These are phyloP conservation scores for Magnolia sinica DNA, from an alignment of 164 flowering plant genomes.

Conservation along the genomic window DNA sequence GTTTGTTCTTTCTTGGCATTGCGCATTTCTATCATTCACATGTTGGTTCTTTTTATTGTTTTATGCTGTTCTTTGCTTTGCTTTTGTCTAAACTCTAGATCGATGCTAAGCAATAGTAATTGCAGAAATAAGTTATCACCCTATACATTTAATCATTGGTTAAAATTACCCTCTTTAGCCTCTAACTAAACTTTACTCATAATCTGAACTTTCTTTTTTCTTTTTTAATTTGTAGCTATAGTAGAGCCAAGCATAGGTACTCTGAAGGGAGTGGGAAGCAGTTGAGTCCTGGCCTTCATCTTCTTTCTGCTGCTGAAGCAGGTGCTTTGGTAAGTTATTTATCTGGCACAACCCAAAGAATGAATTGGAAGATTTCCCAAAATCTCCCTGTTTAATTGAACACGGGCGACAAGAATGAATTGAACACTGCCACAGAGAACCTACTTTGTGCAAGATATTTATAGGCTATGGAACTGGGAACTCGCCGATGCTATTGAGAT, in stretches of 20 bases:
- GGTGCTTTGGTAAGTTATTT: slow-evolving; percentile 70
- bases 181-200: background rate
- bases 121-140: too few relatives aligned
- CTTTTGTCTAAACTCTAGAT: too few relatives aligned
- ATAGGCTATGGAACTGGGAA: too few relatives aligned
- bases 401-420: background rate
- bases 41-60: too few relatives aligned
- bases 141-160: too few relatives aligned
- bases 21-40: too few relatives aligned
- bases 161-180: background rate
- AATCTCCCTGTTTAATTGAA: background rate
- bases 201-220: background rate
- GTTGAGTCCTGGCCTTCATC: slow-evolving; percentile 66
- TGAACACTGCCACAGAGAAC: background rate
- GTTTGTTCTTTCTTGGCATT: too few relatives aligned
- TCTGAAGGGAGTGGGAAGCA: slow-evolving; percentile 41
- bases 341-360: background rate
- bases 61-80: too few relatives aligned
- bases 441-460: too few relatives aligned
- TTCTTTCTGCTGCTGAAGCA: slow-evolving; percentile 88
- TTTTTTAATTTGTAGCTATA: slow-evolving; percentile 51
- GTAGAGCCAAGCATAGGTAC: slow-evolving; percentile 76
- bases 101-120: too few relatives aligned
- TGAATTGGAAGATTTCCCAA: background rate
- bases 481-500: too few relatives aligned